phyloP scores from a whole-genome alignment of 148 eudicot species.

The Nyssa sinensis region DNA sequence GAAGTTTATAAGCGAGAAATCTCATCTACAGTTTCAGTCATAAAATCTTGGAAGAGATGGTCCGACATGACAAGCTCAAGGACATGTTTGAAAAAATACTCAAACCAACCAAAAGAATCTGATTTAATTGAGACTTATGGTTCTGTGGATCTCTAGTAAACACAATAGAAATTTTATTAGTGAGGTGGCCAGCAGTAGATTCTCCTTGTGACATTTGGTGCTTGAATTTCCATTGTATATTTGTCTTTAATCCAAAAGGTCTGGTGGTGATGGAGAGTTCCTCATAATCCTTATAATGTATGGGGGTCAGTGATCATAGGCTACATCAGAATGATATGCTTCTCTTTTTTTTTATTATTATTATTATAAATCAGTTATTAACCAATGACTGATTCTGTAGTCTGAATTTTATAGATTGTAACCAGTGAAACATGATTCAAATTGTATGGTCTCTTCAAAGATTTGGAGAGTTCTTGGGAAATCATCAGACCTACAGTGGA shows the following conservation, averaged over 20 bases:
- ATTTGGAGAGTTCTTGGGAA: background rate
- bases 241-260: background rate
- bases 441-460: background rate
- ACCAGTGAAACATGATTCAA: background rate
- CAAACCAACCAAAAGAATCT: slow-evolving; percentile 43
- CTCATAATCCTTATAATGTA: background rate
- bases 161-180: background rate
- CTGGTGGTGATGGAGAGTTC: background rate
- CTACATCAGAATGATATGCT: background rate
- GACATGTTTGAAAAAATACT: slow-evolving; percentile 44
- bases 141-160: slow-evolving; percentile 12
- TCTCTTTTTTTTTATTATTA: background rate
- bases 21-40: slow-evolving; percentile 35
- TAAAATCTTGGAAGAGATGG: slow-evolving; percentile 51
- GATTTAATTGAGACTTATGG: slow-evolving; percentile 36
- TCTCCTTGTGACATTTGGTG: background rate
- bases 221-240: background rate
- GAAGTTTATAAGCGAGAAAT: slow-evolving; percentile 12
- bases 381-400: background rate
- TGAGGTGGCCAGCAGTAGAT: background rate
- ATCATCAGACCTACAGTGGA: background rate
- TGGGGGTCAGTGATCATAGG: background rate
- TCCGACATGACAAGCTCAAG: slow-evolving; percentile 34
- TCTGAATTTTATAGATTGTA: background rate
- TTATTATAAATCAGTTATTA: background rate